Base-by-base conservation (phyloP, 2,329 filamentous ascomycete species). In the Ophiostoma perfectum region DNA sequence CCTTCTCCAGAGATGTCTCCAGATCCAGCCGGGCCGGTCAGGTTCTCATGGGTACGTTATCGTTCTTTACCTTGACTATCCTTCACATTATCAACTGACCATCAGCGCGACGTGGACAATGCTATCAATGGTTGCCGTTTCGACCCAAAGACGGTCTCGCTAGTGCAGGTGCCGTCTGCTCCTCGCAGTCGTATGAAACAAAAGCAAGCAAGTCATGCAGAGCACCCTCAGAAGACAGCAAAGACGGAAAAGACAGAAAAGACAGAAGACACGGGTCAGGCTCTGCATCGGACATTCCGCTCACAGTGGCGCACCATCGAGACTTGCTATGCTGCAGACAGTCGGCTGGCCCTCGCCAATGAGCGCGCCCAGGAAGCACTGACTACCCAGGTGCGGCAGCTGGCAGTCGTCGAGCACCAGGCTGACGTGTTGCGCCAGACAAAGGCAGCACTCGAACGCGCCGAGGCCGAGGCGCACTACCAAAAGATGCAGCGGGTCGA, bases 61-160 rank as follows among this genome's bases (percentile, higher is more conserved):
- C 12, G 42, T 44, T 44, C 42, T 44, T 7, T 27, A 9, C 27
- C 11, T 5, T 55, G 2, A n/a, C 5, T 55, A 4, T 55, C 7
- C 27, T 27, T 55, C 2, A 62, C 4, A 1, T 39, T 3, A 39
- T 4, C 14, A 39, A 38, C 58, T 39, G 42, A 60, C 14, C 4
- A 6, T 18, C n/a, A 72, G 70, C 49, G 69, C 39, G 71, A 73
- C 14, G 64, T 73, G 47, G 55, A 73, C 16, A 68, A 69, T 4
- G 71, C 68, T n/a, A 47, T 74, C 18, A 65, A 70, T 63, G 66
- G 44, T 66, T 69, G 70, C 44, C 42, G 39, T n/a, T 66, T 58
- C 8, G 68, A 66, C 36, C 44, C 69, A 45, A 55, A 70, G 7
- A 45, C 64, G 2, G 67, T 62, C 11, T 45, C n/a, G 8, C 44